These are phyloP conservation scores for Fraxinus quadrangulata DNA, from an alignment of 257 asterid species.

Conservation along the genomic window DNA sequence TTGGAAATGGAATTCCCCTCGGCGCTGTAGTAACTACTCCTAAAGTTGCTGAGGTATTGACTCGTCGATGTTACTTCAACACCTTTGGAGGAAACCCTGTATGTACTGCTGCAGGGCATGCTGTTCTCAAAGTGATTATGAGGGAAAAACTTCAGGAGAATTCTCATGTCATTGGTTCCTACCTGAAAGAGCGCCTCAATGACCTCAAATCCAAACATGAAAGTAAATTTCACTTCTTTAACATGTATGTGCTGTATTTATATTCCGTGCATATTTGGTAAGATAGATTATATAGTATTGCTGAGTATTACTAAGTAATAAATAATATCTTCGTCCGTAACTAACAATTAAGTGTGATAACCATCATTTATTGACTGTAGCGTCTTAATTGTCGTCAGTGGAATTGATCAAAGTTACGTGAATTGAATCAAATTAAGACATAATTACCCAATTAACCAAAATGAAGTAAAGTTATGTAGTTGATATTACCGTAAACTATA, in stretches of 20 bases:
- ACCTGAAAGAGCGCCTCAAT: slow-evolving; percentile 36
- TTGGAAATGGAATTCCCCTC: slow-evolving; percentile 44
- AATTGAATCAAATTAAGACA: no score
- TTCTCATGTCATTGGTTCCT: slow-evolving; percentile 39
- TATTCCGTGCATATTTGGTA: background rate
- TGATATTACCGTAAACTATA: no score
- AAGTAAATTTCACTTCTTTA: slow-evolving; percentile 19
- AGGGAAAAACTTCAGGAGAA: slow-evolving; percentile 42
- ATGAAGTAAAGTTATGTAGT: no score
- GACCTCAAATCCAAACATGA: slow-evolving; percentile 38
- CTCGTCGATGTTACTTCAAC: slow-evolving; percentile 40
- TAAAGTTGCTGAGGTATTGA: slow-evolving; percentile 38
- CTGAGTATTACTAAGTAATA: background rate
- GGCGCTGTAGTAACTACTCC: slow-evolving; percentile 49
- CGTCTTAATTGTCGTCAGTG: no score
- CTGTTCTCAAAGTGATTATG: slow-evolving; percentile 42
- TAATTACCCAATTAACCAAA: no score
- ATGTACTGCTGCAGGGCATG: slow-evolving; percentile 37
- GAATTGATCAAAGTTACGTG: no score
- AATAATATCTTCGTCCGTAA: no score
- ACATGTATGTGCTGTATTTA: background rate
- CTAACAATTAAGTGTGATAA: no score
- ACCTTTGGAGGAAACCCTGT: slow-evolving; percentile 49
- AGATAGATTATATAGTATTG: background rate
- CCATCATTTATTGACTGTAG: no score